Evolutionary conservation across 2,329 filamentous ascomycete species (phyloP).

Genomic region (Trichocomaceae sp.): DNA sequence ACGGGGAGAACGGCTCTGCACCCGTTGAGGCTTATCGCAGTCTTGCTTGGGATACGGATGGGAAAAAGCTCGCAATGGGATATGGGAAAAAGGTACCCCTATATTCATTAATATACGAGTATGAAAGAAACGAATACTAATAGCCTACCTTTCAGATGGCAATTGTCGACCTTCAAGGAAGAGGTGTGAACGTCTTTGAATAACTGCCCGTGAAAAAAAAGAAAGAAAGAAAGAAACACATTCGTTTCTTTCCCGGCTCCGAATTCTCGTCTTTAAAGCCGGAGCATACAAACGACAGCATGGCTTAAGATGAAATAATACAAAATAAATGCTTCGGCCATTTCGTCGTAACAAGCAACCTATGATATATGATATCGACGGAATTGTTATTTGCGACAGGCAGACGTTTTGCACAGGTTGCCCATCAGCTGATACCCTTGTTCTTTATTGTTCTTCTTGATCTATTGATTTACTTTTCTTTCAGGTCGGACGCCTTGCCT

Average conservation of each 20-base stretch:
- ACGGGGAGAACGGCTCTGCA: slow-evolving; percentile 31
- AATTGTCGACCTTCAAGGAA: slow-evolving; percentile 9
- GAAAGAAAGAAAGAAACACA: no score
- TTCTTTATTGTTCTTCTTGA: neutral
- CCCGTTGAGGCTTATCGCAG: slow-evolving; percentile 30
- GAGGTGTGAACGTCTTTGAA: slow-evolving; percentile 1
- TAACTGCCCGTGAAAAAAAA: no score
- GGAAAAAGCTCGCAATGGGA: slow-evolving; percentile 48
- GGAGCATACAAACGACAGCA: neutral
- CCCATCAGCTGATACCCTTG: slow-evolving; percentile 9
- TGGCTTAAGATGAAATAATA: slow-evolving; percentile 3
- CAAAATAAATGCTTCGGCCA: slow-evolving; percentile 3
- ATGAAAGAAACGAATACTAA: neutral
- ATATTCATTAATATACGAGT: neutral
- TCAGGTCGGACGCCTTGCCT: neutral
- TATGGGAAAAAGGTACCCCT: slow-evolving; percentile 43
- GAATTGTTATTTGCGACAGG: slow-evolving; percentile 1
- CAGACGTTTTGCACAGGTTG: slow-evolving; percentile 2
- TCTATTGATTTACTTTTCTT: neutral
- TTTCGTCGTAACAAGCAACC: neutral
- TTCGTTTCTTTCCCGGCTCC: neutral
- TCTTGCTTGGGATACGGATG: slow-evolving; percentile 49
- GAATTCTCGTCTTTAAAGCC: neutral
- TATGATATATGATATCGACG: neutral
- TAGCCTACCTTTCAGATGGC: slow-evolving; percentile 3